A percentile compares a stretch with the other conserved stretches of the same genome.
Conservation (phyloP, 768 basidiomycete species). For the Tulasnella sp. region DNA sequence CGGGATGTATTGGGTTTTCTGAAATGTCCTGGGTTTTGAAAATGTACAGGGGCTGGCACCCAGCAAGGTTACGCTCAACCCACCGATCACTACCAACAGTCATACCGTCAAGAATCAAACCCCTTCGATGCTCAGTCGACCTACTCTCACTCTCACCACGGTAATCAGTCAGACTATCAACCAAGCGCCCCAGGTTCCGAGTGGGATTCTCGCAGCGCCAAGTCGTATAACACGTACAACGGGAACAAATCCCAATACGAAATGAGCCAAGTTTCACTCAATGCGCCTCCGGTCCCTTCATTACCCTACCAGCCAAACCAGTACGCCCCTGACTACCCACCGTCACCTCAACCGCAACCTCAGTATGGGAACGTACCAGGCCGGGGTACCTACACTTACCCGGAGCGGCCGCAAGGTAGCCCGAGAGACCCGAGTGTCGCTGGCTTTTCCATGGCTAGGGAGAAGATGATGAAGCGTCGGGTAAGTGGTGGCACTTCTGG, state of each 20-base stretch:
- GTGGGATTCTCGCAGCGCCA: slow-evolving; percentile 31
- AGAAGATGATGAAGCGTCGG: slow-evolving; percentile 73
- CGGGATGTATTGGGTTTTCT: not conserved
- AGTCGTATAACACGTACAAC: slow-evolving; percentile 45
- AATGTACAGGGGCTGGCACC: slow-evolving; percentile 2
- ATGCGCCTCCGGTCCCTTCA: slow-evolving; percentile 43
- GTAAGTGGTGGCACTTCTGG: slow-evolving; percentile 16
- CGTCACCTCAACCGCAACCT: not conserved
- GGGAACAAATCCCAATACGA: slow-evolving; percentile 40
- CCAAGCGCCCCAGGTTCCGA: slow-evolving; percentile 19
- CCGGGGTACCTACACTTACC: not conserved
- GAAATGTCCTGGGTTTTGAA: not conserved
- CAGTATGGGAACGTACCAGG: not conserved
- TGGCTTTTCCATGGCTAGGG: slow-evolving; percentile 57
- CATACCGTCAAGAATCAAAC: slow-evolving; percentile 1
- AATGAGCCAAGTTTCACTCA: slow-evolving; percentile 35
- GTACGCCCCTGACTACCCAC: not conserved
- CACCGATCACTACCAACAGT: not conserved
- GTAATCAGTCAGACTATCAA: not conserved
- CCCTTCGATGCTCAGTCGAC: slow-evolving; percentile 8
- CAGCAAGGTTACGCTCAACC: not conserved
- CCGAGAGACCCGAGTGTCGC: slow-evolving; percentile 20
- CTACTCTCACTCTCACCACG: not conserved
- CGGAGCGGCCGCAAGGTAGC: not conserved
- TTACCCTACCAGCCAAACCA: slow-evolving; percentile 31